A percentile compares a stretch with the other conserved stretches of the same genome.
phyloP scores from a whole-genome alignment of 176 grass and related monocot species.

The Tuctoria greenei region DNA sequence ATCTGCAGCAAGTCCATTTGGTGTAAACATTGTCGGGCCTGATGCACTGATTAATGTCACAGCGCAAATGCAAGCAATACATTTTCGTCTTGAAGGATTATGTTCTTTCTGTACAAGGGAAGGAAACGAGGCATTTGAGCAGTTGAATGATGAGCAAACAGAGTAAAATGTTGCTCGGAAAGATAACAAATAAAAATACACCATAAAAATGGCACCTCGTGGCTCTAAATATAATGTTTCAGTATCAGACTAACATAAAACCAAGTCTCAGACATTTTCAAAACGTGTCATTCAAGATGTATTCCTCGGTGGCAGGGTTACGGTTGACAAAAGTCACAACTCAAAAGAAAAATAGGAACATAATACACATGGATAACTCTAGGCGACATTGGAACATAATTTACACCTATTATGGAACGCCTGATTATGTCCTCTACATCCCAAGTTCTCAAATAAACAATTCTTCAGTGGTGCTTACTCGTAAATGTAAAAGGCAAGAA shows the following conservation, averaged over 20 bases:
- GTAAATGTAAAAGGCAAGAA: not conserved
- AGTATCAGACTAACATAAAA: not conserved
- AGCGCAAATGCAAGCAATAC: slow-evolving; percentile 67
- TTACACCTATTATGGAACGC: not conserved
- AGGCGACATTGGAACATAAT: not conserved
- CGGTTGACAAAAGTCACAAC: not conserved
- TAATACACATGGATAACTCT: not conserved
- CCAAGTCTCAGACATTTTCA: not conserved
- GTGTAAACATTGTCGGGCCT: slow-evolving; percentile 44
- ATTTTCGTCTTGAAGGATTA: slow-evolving; percentile 66
- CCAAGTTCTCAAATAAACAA: not conserved
- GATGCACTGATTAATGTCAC: slow-evolving; percentile 60
- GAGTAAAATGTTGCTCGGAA: not conserved
- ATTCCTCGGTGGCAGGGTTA: not conserved
- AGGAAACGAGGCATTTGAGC: not conserved
- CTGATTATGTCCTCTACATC: not conserved
- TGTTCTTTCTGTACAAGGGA: slow-evolving; percentile 42
- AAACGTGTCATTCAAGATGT: not conserved
- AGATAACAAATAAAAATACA: not conserved
- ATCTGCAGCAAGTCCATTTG: slow-evolving; percentile 52
- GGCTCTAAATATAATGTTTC: not conserved
- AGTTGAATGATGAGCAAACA: not conserved
- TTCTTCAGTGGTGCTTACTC: not conserved
- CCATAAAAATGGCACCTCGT: too few species aligned
- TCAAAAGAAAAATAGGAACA: not conserved